phyloP scores from a whole-genome alignment of 257 asterid species.

The Solanum virginianum region DNA sequence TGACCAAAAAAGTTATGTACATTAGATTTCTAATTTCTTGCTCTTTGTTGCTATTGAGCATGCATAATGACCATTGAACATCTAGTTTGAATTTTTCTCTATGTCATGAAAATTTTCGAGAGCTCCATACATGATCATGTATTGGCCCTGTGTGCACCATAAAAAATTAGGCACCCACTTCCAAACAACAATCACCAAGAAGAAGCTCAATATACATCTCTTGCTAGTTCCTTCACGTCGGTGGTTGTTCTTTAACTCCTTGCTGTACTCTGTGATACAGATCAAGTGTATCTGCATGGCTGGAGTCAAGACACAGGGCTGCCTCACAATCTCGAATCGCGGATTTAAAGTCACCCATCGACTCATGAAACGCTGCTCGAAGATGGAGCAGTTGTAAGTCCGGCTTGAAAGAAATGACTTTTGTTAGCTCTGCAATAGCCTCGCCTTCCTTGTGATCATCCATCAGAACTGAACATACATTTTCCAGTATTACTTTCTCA shows the following conservation, averaged over 20 bases:
- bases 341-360: slow-evolving; percentile 47
- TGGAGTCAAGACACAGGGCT: slow-evolving; percentile 78
- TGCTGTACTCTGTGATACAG: slow-evolving; percentile 46
- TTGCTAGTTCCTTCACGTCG: slow-evolving; percentile 17
- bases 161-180: slow-evolving; percentile 1
- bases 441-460: slow-evolving; percentile 84
- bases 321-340: slow-evolving; percentile 83
- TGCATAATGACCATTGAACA: background rate
- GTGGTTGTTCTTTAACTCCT: slow-evolving; percentile 28
- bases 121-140: background rate
- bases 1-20: slow-evolving; percentile 18
- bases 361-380: slow-evolving; percentile 88
- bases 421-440: slow-evolving; percentile 74
- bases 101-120: slow-evolving; percentile 7
- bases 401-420: slow-evolving; percentile 70
- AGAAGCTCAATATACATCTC: slow-evolving; percentile 4
- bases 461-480: slow-evolving; percentile 49
- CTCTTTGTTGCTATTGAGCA: background rate
- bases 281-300: slow-evolving; percentile 55
- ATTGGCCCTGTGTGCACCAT: slow-evolving; percentile 11
- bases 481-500: background rate
- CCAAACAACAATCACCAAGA: slow-evolving; percentile 2
- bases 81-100: slow-evolving; percentile 13
- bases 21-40: slow-evolving; percentile 7
- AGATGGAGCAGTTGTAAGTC: slow-evolving; percentile 85